phyloP scores from a whole-genome alignment of 352 stramenopile genomes.

The Blastocystis hominis region DNA sequence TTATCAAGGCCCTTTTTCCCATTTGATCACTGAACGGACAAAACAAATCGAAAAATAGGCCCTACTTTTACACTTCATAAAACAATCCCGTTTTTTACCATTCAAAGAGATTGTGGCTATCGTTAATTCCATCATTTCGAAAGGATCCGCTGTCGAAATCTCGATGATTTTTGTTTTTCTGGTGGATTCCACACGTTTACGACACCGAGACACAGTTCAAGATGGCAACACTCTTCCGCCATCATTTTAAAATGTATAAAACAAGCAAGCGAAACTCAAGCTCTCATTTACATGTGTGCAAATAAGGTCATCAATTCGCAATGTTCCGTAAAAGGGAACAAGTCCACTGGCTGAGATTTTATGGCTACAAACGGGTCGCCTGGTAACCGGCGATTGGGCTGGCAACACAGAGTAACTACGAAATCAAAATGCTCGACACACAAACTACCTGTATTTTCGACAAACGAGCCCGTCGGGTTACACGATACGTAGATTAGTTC shows the following conservation, averaged over 20 bases:
- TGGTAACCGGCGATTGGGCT: conserved; percentile 76
- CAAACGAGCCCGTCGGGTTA: conserved; percentile 87
- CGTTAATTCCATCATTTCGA: background rate
- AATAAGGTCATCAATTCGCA: conserved; percentile 97
- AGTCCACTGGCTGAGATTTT: conserved; percentile 85
- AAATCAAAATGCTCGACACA: background rate
- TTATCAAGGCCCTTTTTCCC: background rate
- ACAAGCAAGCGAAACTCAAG: background rate
- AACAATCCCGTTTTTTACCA: background rate
- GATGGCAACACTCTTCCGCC: background rate
- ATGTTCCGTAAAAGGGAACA: conserved; percentile 94
- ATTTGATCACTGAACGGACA: conserved; percentile 32
- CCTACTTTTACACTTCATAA: background rate
- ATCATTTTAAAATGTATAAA: background rate
- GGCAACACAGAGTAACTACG: conserved; percentile 74
- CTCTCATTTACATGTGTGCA: conserved; percentile 65
- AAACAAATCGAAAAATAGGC: background rate
- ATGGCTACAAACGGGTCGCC: conserved; percentile 81
- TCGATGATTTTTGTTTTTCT: background rate
- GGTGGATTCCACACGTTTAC: background rate
- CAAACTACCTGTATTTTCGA: conserved; percentile 67
- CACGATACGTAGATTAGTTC: conserved; percentile 93
- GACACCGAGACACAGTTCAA: background rate
- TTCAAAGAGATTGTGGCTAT: conserved; percentile 10
- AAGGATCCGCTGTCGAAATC: background rate